A percentile compares a stretch with the other conserved stretches of the same genome.
phyloP scores from a whole-genome alignment of 2,329 filamentous ascomycete genomes.

The Ophiostoma sp. region DNA sequence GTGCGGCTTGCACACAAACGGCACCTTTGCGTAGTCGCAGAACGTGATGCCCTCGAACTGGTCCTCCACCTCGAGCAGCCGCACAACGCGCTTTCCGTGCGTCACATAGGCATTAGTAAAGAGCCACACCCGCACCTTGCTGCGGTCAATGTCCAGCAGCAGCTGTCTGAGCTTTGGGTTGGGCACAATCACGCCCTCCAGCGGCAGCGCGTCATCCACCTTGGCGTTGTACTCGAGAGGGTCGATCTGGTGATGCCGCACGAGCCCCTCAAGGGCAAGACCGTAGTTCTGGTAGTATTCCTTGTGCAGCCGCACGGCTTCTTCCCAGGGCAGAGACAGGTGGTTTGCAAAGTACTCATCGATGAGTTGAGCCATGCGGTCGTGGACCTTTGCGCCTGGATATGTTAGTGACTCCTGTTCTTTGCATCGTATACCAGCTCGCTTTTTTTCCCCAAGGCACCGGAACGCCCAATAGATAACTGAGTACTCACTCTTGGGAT shows the following conservation, averaged over 20 bases:
- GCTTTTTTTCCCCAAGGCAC: too few species aligned
- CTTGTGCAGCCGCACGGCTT: conserved; percentile 79
- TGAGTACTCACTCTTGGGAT: conserved; percentile 65
- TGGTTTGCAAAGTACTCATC: conserved; percentile 59
- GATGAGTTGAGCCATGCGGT: conserved; percentile 83
- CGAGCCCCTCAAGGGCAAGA: conserved; percentile 91
- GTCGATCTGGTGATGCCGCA: conserved; percentile 90
- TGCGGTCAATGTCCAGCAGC: conserved; percentile 74
- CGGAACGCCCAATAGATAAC: too few species aligned
- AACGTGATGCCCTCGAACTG: conserved; percentile 92
- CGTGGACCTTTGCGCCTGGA: conserved; percentile 70
- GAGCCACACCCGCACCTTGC: conserved; percentile 84
- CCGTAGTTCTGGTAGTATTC: conserved; percentile 96
- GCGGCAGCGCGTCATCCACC: conserved; percentile 88
- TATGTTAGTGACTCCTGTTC: neutral
- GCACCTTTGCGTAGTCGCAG: conserved; percentile 74
- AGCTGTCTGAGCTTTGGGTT: conserved; percentile 68
- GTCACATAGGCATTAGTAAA: conserved; percentile 94
- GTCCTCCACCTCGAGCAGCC: conserved; percentile 74
- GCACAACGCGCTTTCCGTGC: conserved; percentile 77
- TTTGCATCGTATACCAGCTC: too few species aligned
- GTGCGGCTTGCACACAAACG: conserved; percentile 81
- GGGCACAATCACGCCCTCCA: conserved; percentile 77
- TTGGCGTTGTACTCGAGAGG: conserved; percentile 89
- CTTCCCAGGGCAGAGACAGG: conserved; percentile 65